A percentile compares a stretch with the other conserved stretches of the same genome.
Conservation (phyloP, 306 rosid genomes). For the Alnus rubra region DNA sequence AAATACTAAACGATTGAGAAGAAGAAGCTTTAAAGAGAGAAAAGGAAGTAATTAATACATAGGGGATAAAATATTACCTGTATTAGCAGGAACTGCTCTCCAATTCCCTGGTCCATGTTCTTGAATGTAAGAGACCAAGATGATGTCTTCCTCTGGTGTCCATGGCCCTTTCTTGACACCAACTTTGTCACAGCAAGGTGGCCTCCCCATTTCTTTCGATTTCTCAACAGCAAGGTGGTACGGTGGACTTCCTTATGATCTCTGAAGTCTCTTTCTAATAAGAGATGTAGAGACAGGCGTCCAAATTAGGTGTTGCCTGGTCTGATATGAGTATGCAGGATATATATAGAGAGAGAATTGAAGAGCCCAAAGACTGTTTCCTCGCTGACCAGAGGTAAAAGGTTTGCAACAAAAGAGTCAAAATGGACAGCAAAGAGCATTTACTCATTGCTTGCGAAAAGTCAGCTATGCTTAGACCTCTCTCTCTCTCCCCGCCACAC, state of each 20-base stretch:
- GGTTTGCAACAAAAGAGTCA: conserved; percentile 33
- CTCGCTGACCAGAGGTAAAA: conserved; percentile 39
- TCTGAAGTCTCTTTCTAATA: not conserved
- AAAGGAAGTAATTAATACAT: no score
- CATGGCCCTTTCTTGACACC: conserved; percentile 97
- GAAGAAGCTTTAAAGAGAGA: not conserved
- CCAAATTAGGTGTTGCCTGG: conserved; percentile 35
- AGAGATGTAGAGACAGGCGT: conserved; percentile 33
- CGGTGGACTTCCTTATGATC: not conserved
- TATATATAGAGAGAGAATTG: conserved; percentile 19
- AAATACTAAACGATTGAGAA: not conserved
- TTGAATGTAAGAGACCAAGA: conserved; percentile 89
- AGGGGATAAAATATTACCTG: conserved; percentile 41
- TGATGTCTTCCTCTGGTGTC: conserved; percentile 96
- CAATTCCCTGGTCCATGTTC: conserved; percentile 92
- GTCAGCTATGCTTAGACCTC: conserved; percentile 37
- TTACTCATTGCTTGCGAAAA: conserved; percentile 48
- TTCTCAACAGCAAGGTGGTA: not conserved
- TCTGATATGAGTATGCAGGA: conserved; percentile 4
- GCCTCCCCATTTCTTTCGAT: conserved; percentile 67
- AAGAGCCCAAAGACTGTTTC: not conserved
- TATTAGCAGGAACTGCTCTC: conserved; percentile 86
- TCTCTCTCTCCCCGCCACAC: conserved; percentile 16
- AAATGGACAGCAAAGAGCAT: conserved; percentile 48
- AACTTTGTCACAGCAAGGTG: conserved; percentile 82